phyloP scores from a whole-genome alignment of 495 filamentous ascomycete species.

The Penicillium atrosanguineum region DNA sequence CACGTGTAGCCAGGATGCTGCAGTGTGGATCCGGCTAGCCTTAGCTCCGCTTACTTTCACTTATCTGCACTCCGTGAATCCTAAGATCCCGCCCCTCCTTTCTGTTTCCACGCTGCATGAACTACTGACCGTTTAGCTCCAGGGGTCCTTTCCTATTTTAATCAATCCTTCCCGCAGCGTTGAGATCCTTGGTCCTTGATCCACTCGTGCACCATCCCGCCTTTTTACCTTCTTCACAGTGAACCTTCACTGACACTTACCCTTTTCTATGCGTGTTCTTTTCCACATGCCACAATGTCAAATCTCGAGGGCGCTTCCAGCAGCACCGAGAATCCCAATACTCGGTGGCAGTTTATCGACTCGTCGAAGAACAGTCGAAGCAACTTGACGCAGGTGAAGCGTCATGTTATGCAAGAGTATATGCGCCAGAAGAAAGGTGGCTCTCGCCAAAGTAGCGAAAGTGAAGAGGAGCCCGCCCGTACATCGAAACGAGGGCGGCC shows the following conservation, averaged over 20 bases:
- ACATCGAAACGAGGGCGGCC: constrained; percentile 20
- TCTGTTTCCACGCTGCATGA: not conserved
- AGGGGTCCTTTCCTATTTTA: not conserved
- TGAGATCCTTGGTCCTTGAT: not conserved
- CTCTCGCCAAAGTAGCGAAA: constrained; percentile 19
- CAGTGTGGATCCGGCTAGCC: not conserved
- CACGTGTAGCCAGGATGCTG: not conserved
- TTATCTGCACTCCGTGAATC: not conserved
- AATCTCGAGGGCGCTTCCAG: not conserved
- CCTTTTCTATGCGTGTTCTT: not conserved
- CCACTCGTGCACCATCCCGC: not conserved
- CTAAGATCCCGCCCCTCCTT: too few species aligned
- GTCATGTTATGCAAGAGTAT: constrained; percentile 49
- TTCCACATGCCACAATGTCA: constrained; percentile 15
- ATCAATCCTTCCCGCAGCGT: not conserved
- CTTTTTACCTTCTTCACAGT: too few species aligned
- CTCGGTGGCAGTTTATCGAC: constrained; percentile 46
- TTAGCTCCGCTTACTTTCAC: not conserved
- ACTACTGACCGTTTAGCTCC: not conserved
- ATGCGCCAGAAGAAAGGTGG: constrained; percentile 41
- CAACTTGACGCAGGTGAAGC: constrained; percentile 44
- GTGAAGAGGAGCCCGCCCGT: constrained; percentile 11
- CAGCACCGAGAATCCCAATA: constrained; percentile 9
- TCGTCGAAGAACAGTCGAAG: constrained; percentile 36
- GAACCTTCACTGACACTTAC: not conserved